Evolutionary conservation across 2,329 filamentous ascomycete genomes (phyloP), one percentile per base, ranked within the genome.

Genomic region (Nothophoma quercina): DNA sequence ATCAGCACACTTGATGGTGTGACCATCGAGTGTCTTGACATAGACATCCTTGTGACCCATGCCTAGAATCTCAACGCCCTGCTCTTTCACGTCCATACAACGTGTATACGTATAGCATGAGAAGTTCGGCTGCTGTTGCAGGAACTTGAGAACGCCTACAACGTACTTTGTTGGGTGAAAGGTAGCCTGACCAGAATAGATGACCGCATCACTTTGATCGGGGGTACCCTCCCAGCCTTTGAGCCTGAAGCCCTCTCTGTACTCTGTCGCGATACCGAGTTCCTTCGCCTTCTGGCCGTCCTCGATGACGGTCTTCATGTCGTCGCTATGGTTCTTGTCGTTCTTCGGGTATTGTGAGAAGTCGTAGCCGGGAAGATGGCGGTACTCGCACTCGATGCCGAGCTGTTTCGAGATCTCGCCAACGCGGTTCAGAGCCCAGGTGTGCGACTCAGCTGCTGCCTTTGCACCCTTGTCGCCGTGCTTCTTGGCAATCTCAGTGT

Each of bases 141-240:
- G 75, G 74, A 80, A 84, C 7, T 76, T 71, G 3, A 86, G 72
- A 1, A 85, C 64, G 6, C 81, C 82, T 29, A 78, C 70, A 1
- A 84, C 67, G 58, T 85, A 85, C 58, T 79, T 79, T 3, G 83
- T 85, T 0, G 83, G 82, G 48, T 85, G 83, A 63, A 85, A 85
- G 0, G 81, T 78, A 0, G 81, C 82, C 59, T 85, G 82, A 13
- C 75, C 67, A 2, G 63, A 48, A 44, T 78, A 79, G 4, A 85
- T 64, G 3, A 77, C 75, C 2, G 78, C 82, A 46, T 78, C 81
- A 26, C 81, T 78, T 59, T 84, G 82, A 43, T 84, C 79, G 0
- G 77, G 64, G 5, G 69, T 71, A 26, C 81, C 80, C 10, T 78
- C 73, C 83, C 82, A 85, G 12, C 83, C 82, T 41, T 73, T 74